Conservation (phyloP, 2,329 filamentous ascomycete species). For the Trichoderma oligosporum region DNA sequence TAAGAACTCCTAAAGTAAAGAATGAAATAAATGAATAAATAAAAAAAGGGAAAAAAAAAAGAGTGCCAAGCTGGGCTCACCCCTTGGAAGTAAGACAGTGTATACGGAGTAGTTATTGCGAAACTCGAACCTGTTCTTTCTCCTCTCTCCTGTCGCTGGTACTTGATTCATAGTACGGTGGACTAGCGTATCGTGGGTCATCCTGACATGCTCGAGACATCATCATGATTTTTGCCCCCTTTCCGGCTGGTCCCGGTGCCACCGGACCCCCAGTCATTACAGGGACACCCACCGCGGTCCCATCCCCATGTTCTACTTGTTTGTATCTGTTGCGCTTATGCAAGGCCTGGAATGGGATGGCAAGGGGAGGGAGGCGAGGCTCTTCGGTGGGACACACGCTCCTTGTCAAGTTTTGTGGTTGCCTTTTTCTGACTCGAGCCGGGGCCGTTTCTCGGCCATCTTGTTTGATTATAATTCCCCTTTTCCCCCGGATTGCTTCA, state of each 20-base stretch:
- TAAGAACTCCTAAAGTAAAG: too few species aligned
- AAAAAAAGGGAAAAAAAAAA: too few species aligned
- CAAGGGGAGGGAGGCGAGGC: constrained; percentile 16
- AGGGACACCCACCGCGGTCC: not conserved
- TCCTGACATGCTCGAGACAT: constrained; percentile 18
- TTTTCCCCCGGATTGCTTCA: constrained; percentile 9
- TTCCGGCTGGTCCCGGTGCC: constrained; percentile 21
- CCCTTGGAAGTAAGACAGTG: not conserved
- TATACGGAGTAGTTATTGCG: too few species aligned
- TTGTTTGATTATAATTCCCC: constrained; percentile 7
- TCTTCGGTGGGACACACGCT: constrained; percentile 13
- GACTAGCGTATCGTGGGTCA: constrained; percentile 13
- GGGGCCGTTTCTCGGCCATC: constrained; percentile 12
- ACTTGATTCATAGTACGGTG: not conserved
- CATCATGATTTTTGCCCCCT: constrained; percentile 14
- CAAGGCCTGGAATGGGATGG: not conserved
- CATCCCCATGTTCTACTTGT: not conserved
- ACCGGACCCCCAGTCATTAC: constrained; percentile 12
- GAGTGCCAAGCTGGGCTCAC: not conserved
- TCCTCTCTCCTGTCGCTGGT: not conserved
- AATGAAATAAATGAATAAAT: too few species aligned
- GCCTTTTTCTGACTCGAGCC: constrained; percentile 13
- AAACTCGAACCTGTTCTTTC: not conserved
- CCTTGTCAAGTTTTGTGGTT: constrained; percentile 2
- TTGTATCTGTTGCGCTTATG: not conserved